Evolutionary conservation across 2,329 filamentous ascomycete genomes (phyloP), one percentile per base, ranked within the genome.

Genomic region (Exophiala sp.): DNA sequence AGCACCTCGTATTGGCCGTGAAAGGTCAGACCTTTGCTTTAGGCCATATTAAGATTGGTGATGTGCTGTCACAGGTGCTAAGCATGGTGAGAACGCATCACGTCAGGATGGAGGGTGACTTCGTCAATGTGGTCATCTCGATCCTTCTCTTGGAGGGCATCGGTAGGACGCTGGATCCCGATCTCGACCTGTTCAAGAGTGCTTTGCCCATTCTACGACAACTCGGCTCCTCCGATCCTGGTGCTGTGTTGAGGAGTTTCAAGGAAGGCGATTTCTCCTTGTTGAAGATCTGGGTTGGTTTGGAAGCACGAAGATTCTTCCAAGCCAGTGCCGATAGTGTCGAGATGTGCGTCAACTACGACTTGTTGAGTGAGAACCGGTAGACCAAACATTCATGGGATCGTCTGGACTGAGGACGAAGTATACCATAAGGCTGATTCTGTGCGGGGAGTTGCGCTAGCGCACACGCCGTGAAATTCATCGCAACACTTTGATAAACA

Each of bases 121-220:
- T 97, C 68, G 91, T 99, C 68, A 99, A 99, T 67, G 94, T 99
- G 3, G 92, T 99, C 29, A 87, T 99, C 54, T 95, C 90, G 55
- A 96, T 97, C 49, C 75, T 99, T 33, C 78, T 99, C 2, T 78
- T 99, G 1, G 94, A 99, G 69, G 94, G 94, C 5, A 99, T 97
- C 65, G 94, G 94, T 0, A 82, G 94, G 57, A 89, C 80, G 55
- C 74, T 99, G 12, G 87, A 97, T 68, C 92, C 94, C 0, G 79
- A 92, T 49, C 76, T 96, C 43, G 94, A 99, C 72, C 77, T 99
- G 10, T 86, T 99, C 61, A 84, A 85, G 66, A 85, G 89, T 66
- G 90, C 91, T 6, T 75, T 99, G 45, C 94, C 94, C 0, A 97
- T 99, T 44, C 74, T 99, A 53, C 81, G 94, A 63, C 87, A 96